Conservation (phyloP, 2,329 filamentous ascomycete species). For the Exophiala xenobiotica region DNA sequence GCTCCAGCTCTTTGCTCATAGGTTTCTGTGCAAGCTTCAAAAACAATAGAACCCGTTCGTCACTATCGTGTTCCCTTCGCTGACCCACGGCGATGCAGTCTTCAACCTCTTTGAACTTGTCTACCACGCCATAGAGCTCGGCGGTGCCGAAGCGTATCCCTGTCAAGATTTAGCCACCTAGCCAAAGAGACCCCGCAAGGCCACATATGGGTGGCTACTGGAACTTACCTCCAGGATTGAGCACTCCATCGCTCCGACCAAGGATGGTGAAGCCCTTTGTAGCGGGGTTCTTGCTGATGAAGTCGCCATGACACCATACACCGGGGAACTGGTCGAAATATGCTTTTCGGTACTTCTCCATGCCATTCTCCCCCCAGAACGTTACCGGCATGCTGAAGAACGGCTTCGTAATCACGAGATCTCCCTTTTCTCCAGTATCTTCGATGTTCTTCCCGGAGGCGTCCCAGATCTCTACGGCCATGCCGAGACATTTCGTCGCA, state of each 20-base stretch:
- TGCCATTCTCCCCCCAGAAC: conserved; percentile 45
- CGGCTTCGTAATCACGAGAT: conserved; percentile 46
- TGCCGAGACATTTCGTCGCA: conserved; percentile 53
- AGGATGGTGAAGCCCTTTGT: conserved; percentile 4
- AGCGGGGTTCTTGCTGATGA: conserved; percentile 2
- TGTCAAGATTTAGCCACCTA: no score
- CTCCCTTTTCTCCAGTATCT: conserved; percentile 39
- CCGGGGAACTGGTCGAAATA: conserved; percentile 45
- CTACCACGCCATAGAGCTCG: conserved; percentile 76
- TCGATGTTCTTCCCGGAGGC: neutral
- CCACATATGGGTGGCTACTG: neutral
- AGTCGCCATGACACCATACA: conserved; percentile 64
- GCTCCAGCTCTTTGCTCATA: conserved; percentile 61
- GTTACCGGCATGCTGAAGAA: conserved; percentile 48
- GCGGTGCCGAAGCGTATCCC: conserved; percentile 89
- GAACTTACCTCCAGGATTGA: conserved; percentile 59
- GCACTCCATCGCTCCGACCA: conserved; percentile 38
- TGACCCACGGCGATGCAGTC: neutral
- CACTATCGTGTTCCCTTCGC: conserved; percentile 37
- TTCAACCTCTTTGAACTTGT: neutral
- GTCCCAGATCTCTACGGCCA: conserved; percentile 8
- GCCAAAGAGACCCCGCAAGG: no score
- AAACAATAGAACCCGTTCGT: conserved; percentile 86
- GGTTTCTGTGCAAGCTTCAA: conserved; percentile 65
- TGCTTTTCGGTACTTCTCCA: conserved; percentile 41